A percentile compares a stretch with the other conserved stretches of the same genome.
phyloP scores from a whole-genome alignment of 345 rosid species.

The Citrus unshiu region DNA sequence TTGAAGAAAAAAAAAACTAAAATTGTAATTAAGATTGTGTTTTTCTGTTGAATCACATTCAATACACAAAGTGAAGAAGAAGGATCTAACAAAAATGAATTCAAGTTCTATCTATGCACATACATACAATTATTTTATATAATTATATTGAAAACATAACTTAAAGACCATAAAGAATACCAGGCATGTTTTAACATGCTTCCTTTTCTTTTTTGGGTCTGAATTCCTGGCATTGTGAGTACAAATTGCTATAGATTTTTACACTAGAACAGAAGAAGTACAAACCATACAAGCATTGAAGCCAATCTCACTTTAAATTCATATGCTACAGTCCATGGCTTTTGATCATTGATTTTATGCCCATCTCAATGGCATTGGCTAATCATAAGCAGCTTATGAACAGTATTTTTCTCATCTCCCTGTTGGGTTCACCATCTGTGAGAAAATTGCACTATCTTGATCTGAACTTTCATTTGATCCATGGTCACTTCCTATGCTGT shows the following conservation, averaged over 20 bases:
- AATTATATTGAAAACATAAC: background rate
- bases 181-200: background rate
- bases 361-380: no score
- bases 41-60: background rate
- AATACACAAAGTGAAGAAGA: background rate
- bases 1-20: background rate
- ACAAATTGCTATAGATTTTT: background rate
- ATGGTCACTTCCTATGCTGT: conserved; percentile 30
- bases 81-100: background rate
- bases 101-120: background rate
- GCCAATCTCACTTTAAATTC: background rate
- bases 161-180: background rate
- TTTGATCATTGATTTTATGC: background rate
- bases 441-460: conserved; percentile 39
- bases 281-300: background rate
- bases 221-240: background rate
- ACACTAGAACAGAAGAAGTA: background rate
- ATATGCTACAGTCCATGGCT: conserved; percentile 11
- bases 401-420: conserved; percentile 36
- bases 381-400: no score
- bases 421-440: conserved; percentile 60
- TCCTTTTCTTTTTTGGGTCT: background rate
- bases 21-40: background rate
- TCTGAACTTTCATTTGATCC: conserved; percentile 26
- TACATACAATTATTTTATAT: background rate